Conservation (phyloP, 768 basidiomycete species). For the Saitozyma sp. region DNA sequence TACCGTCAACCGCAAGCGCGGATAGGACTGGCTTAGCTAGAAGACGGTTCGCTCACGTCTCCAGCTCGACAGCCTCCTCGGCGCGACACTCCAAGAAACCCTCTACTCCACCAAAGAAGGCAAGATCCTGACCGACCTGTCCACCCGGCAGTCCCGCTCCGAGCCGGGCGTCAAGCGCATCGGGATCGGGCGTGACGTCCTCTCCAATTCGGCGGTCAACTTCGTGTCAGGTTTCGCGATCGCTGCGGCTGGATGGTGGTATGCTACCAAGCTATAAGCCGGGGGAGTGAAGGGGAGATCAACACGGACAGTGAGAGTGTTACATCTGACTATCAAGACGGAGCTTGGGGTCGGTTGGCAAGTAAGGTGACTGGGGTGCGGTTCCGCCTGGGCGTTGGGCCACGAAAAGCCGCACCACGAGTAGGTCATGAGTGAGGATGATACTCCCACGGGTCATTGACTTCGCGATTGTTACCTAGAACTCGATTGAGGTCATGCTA, state of each 20-base stretch:
- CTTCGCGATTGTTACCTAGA: too few species aligned
- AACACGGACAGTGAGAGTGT: too few species aligned
- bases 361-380: too few species aligned
- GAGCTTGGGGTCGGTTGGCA: too few species aligned
- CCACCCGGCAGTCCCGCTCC: constrained; percentile 26
- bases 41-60: constrained; percentile 7
- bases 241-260: constrained; percentile 32
- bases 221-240: constrained; percentile 30
- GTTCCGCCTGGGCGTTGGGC: too few species aligned
- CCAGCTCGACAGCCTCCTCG: constrained; percentile 80
- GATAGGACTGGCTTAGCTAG: too few species aligned
- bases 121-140: constrained; percentile 65
- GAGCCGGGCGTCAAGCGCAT: constrained; percentile 57
- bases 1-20: background rate
- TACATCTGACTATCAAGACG: too few species aligned
- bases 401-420: too few species aligned
- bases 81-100: constrained; percentile 81
- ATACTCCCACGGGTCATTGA: too few species aligned
- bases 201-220: constrained; percentile 81
- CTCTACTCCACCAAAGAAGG: constrained; percentile 66
- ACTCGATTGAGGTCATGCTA: too few species aligned
- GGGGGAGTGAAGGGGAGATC: too few species aligned
- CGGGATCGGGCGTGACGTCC: constrained; percentile 65
- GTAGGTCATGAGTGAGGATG: too few species aligned
- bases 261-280: background rate